These are phyloP conservation scores for Sordariomycetes sp. DNA, from an alignment of 2,329 filamentous ascomycete species.

Conservation along the genomic window DNA sequence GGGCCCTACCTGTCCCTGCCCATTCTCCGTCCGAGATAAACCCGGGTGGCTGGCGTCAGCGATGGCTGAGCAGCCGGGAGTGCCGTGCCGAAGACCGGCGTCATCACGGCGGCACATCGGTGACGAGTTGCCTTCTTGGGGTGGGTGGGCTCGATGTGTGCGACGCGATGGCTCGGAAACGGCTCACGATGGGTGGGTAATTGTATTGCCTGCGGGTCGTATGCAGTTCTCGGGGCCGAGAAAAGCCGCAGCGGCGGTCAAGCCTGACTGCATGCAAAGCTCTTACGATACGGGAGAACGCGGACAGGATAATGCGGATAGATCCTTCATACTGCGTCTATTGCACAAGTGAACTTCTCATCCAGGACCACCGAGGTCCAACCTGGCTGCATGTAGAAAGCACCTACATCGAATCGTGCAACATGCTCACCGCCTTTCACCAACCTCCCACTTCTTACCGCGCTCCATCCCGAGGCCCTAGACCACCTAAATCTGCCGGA, in stretches of 20 bases:
- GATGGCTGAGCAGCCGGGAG: background rate
- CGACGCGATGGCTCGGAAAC: background rate
- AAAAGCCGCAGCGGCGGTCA: too few species aligned
- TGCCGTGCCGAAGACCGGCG: background rate
- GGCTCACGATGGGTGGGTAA: too few species aligned
- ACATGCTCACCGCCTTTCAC: background rate
- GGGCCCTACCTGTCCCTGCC: background rate
- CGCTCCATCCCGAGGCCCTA: background rate
- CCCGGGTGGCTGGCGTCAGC: background rate
- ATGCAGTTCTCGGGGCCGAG: too few species aligned
- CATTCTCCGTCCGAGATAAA: background rate
- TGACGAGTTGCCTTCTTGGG: background rate
- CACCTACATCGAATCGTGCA: background rate
- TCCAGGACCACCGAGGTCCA: too few species aligned
- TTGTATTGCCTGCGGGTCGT: too few species aligned
- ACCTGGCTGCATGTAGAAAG: too few species aligned
- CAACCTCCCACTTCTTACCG: background rate
- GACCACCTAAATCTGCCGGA: constrained; percentile 59
- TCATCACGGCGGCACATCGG: background rate
- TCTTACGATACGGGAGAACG: too few species aligned
- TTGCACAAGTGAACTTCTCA: too few species aligned
- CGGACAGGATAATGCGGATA: too few species aligned
- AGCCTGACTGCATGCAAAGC: too few species aligned
- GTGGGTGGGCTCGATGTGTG: background rate
- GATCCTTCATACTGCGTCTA: too few species aligned